These are phyloP conservation scores for Streptanthus diversifolius DNA, from an alignment of 345 rosid species.

Conservation along the genomic window DNA sequence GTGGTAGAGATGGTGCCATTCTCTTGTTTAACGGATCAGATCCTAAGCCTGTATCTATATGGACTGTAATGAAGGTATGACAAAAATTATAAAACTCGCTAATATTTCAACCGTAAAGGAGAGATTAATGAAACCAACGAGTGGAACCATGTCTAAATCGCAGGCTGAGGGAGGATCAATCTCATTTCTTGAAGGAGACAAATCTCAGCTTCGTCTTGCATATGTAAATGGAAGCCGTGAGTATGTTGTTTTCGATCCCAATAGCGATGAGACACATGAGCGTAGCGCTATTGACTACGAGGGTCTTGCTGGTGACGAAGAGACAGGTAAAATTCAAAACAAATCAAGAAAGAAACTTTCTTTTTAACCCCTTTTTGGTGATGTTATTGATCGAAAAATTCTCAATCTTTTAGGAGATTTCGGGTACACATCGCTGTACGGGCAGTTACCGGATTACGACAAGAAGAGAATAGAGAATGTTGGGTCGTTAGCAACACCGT, in stretches of 20 bases:
- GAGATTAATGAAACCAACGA: not conserved
- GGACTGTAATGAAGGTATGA: slow-evolving; percentile 80
- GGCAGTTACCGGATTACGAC: slow-evolving; percentile 56
- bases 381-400: not conserved
- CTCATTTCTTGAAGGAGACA: slow-evolving; percentile 41
- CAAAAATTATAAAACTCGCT: too few relatives aligned
- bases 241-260: slow-evolving; percentile 74
- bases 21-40: slow-evolving; percentile 57
- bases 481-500: slow-evolving; percentile 32
- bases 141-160: slow-evolving; percentile 19
- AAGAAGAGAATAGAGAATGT: slow-evolving; percentile 35
- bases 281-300: slow-evolving; percentile 32
- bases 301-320: slow-evolving; percentile 42
- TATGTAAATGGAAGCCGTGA: slow-evolving; percentile 78
- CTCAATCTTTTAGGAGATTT: slow-evolving; percentile 35
- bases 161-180: slow-evolving; percentile 23
- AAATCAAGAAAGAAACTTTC: not conserved
- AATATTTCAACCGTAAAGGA: not conserved
- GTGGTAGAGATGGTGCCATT: slow-evolving; percentile 70
- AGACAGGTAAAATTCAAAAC: slow-evolving; percentile 40
- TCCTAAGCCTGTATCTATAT: slow-evolving; percentile 68
- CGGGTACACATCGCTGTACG: slow-evolving; percentile 76
- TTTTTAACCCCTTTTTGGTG: not conserved
- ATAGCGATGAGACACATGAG: slow-evolving; percentile 50
- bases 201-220: slow-evolving; percentile 49